phyloP scores from a whole-genome alignment of 1,284 basidiomycete species.

The Ganoderma boninense region DNA sequence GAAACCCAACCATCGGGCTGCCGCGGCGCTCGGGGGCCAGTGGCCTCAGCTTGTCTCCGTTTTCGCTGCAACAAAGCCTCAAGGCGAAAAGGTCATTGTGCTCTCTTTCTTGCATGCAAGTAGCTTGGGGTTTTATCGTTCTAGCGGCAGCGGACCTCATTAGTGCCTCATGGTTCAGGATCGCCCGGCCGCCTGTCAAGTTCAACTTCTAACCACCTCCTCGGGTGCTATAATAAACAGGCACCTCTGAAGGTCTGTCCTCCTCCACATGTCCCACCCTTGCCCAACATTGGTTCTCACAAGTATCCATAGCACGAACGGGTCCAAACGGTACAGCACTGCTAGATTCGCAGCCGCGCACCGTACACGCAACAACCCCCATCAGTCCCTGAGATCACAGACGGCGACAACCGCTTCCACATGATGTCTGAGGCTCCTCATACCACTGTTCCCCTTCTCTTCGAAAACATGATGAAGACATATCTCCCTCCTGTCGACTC shows the following conservation, averaged over 20 bases:
- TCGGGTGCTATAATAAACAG: background rate
- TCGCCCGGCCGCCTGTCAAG: background rate
- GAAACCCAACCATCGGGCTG: background rate
- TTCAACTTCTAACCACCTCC: background rate
- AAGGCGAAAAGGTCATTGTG: background rate
- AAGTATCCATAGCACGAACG: background rate
- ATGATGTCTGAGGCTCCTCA: background rate
- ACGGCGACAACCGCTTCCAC: background rate
- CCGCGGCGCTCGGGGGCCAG: background rate
- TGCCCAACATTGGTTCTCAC: background rate
- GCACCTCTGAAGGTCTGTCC: background rate
- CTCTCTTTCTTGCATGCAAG: background rate
- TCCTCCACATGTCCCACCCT: background rate
- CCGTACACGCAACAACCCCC: background rate
- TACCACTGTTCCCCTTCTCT: background rate
- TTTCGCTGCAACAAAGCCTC: background rate
- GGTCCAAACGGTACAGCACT: background rate
- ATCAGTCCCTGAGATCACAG: background rate
- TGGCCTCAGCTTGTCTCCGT: background rate
- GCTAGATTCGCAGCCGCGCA: background rate
- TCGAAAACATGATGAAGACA: conserved; percentile 1
- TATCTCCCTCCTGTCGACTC: background rate
- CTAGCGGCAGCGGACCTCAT: background rate
- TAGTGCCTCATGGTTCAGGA: background rate
- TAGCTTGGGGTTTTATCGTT: background rate